phyloP scores from a whole-genome alignment of 306 rosid genomes.

The Begonia peltatifolia region DNA sequence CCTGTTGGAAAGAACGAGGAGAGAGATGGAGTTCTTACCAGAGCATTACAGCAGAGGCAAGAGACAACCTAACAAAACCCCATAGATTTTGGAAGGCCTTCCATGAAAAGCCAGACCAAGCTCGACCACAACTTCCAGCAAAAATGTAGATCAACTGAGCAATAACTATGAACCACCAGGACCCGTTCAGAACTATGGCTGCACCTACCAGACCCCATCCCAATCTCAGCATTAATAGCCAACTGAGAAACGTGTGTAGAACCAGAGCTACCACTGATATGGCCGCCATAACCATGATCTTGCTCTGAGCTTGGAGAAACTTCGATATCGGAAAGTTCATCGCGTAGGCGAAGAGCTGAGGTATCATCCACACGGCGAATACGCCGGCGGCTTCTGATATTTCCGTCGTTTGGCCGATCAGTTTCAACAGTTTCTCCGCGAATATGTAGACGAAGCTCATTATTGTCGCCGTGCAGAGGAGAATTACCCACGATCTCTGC shows the following conservation, averaged over 20 bases:
- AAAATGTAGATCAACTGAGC: slow-evolving; percentile 49
- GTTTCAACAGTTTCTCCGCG: slow-evolving; percentile 26
- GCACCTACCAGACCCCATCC: slow-evolving; percentile 71
- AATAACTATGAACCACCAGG: slow-evolving; percentile 67
- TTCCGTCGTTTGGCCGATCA: slow-evolving; percentile 51
- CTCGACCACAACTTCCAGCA: slow-evolving; percentile 43
- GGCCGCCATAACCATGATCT: slow-evolving; percentile 72
- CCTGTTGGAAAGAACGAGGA: background rate
- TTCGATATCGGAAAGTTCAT: slow-evolving; percentile 58
- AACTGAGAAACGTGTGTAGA: slow-evolving; percentile 47
- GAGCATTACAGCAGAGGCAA: slow-evolving; percentile 73
- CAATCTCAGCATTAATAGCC: slow-evolving; percentile 51
- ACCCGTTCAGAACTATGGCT: slow-evolving; percentile 45
- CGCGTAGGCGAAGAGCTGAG: slow-evolving; percentile 80
- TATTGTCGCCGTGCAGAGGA: slow-evolving; percentile 25
- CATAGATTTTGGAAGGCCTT: slow-evolving; percentile 59
- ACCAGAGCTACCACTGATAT: slow-evolving; percentile 46
- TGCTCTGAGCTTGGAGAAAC: slow-evolving; percentile 85
- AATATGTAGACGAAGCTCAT: slow-evolving; percentile 39
- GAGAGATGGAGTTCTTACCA: slow-evolving; percentile 24
- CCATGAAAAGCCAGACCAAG: slow-evolving; percentile 71
- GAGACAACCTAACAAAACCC: slow-evolving; percentile 55
- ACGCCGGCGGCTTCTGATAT: slow-evolving; percentile 63
- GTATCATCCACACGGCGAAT: slow-evolving; percentile 72
- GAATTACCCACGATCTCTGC: slow-evolving; percentile 86